Evolutionary conservation across 495 filamentous ascomycete genomes (phyloP).

Genomic region (Neurospora discreta): DNA sequence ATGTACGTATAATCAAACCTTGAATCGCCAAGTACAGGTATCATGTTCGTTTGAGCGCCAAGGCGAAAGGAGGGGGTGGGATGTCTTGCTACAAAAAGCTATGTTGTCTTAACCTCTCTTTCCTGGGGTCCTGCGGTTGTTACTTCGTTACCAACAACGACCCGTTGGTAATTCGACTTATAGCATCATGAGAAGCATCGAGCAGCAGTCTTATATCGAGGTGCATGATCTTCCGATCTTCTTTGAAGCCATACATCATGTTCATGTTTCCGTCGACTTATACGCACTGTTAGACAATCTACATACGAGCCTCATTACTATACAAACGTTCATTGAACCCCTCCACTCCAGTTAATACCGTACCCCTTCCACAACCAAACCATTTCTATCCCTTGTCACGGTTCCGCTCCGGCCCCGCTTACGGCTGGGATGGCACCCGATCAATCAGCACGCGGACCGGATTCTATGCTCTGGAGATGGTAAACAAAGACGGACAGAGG

Average conservation of each 20-base stretch:
- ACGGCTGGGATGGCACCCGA: background rate
- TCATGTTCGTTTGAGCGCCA: background rate
- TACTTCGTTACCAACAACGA: background rate
- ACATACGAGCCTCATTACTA: background rate
- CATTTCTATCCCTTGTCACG: background rate
- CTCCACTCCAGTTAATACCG: no score
- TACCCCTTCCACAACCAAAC: background rate
- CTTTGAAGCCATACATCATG: background rate
- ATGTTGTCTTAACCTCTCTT: background rate
- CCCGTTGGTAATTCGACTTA: background rate
- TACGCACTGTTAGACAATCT: background rate
- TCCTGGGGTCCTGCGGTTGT: background rate
- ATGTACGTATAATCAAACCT: background rate
- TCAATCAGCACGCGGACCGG: background rate
- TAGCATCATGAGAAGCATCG: background rate
- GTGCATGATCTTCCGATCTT: background rate
- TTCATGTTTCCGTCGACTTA: background rate
- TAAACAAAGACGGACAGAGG: background rate
- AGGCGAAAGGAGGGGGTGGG: background rate
- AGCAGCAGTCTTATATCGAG: background rate
- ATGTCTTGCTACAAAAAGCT: background rate
- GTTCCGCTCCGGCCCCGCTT: background rate
- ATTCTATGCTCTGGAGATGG: background rate
- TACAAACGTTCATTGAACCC: background rate
- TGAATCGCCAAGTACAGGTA: background rate